Base-by-base conservation (phyloP, 2,329 filamentous ascomycete genomes). In the Microsporum canis region DNA sequence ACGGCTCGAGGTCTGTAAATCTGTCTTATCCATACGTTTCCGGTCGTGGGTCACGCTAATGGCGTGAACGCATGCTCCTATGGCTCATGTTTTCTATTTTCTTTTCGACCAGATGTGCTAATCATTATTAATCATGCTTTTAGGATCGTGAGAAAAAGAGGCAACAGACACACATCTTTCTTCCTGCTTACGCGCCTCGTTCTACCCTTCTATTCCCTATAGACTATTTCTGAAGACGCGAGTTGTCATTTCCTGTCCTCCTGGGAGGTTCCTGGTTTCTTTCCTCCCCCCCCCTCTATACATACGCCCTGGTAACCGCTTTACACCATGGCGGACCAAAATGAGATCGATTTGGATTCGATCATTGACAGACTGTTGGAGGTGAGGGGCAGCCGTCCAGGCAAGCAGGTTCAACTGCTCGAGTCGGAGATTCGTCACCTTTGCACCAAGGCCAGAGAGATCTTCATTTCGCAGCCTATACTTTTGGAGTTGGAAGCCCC, bases 381-480 rank as follows among this genome's bases (percentile, higher is more conserved):
- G 80, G 94, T 97, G 74, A 88, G 94, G 79, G 94, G 92, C 75
- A 96, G 91, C 83, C 87, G 94, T 73, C 94, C 94, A 62, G 94
- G 94, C 71, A 99, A 99, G 82, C 94, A 97, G 79, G 94, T 99
- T 61, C 92, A 97, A 80, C 84, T 99, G 68, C 82, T 96, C 67
- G 94, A 99, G 78, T 86, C 89, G 64, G 94, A 97, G 80, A 99
- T 99, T 70, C 88, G 92, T 74, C 96, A 86, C 78, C 85, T 99
- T 67, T 99, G 94, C 84, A 96, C 92, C 75, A 97, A 97, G 82
- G 91, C 92, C 65, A 88, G 94, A 68, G 94, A 99, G 81, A 97
- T 99, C 71, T 97, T 99, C 82, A 97, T 99, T 77, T 96, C 91
- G 65, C 94, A 99, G 81, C 94, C 94, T 67, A 97, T 97, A 72